Evolutionary conservation across 257 asterid species (phyloP), one percentile per base, ranked within the genome.

Genomic region (Solanum bukasovii): DNA sequence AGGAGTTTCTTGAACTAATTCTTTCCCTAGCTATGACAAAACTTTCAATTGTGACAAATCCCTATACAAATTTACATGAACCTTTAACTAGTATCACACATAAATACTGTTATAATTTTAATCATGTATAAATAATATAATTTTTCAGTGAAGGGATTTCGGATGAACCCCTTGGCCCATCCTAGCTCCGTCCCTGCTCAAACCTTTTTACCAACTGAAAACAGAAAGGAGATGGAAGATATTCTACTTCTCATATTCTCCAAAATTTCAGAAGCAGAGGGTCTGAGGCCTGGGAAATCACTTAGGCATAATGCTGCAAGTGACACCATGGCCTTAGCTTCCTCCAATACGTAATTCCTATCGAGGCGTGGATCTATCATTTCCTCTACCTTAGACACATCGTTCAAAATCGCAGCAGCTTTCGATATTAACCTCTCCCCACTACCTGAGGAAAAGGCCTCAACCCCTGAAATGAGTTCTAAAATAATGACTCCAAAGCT

Each of bases 391-490:
- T 86, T 92, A 20, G 89, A 90, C 14, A 49, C 82, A 29, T 92
- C 91, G 56, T 89, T 84, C 63, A 93, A 40, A 91, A 93, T 38
- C 29, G 93, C 91, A 73, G 84, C 93, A 20, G 90, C 94, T 85
- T 84, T 88, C 1, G 87, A 87, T 44, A 91, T 79, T 89, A 95
- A 87, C 52, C 93, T 91, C 89, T 93, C 94, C 13, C 96, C 94
- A 1, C 46, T 89, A 9, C 38, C 38, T 9, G 94, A 89, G 68
- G 87, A 44, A 13, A 93, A 87, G 3, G 96, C 97, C 87, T 94
- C 95, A 25, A 89, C 56, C 67, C 98, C 98, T 0, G 98, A 93
- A 9, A 95, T 90, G 73, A 95, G 91, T 78, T 95, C 98, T 91
- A 94, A 70, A 13, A 94, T 29, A 8, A 94, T 70, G 9, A 94